Evolutionary conservation across 2,329 filamentous ascomycete genomes (phyloP).

Genomic region (Xylariaceae sp.): DNA sequence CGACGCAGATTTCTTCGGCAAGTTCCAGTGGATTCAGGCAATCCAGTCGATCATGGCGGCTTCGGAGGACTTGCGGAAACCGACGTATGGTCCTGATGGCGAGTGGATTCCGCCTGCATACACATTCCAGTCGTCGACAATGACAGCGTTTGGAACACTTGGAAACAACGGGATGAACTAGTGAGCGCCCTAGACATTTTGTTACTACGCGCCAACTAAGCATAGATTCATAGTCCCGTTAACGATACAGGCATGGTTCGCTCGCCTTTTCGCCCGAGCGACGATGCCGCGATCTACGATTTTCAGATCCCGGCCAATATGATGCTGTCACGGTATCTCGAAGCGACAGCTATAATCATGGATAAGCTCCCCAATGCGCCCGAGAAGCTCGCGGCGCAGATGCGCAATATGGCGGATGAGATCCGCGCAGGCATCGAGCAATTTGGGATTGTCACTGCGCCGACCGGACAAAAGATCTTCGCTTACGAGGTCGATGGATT

Average conservation of each 20-base stretch:
- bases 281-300: slow-evolving; percentile 82
- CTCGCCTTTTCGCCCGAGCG: slow-evolving; percentile 85
- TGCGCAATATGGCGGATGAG: slow-evolving; percentile 56
- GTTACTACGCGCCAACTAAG: no score
- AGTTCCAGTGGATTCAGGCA: slow-evolving; percentile 69
- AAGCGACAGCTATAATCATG: slow-evolving; percentile 46
- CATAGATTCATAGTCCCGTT: slow-evolving; percentile 50
- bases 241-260: slow-evolving; percentile 78
- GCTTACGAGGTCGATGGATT: slow-evolving; percentile 77
- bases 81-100: slow-evolving; percentile 50
- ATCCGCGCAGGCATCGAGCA: slow-evolving; percentile 68
- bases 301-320: slow-evolving; percentile 89
- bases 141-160: slow-evolving; percentile 76
- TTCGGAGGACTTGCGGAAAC: slow-evolving; percentile 66
- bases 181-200: background rate
- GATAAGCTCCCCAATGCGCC: slow-evolving; percentile 38
- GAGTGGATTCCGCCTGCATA: slow-evolving; percentile 47
- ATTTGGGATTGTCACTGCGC: slow-evolving; percentile 60
- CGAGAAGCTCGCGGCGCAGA: slow-evolving; percentile 48
- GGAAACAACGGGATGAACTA: slow-evolving; percentile 74
- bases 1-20: slow-evolving; percentile 71
- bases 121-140: slow-evolving; percentile 72
- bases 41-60: slow-evolving; percentile 67
- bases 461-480: slow-evolving; percentile 53
- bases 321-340: slow-evolving; percentile 69